Conservation (phyloP, 73 alveolate genomes). For the Tetrahymena thermophila region DNA sequence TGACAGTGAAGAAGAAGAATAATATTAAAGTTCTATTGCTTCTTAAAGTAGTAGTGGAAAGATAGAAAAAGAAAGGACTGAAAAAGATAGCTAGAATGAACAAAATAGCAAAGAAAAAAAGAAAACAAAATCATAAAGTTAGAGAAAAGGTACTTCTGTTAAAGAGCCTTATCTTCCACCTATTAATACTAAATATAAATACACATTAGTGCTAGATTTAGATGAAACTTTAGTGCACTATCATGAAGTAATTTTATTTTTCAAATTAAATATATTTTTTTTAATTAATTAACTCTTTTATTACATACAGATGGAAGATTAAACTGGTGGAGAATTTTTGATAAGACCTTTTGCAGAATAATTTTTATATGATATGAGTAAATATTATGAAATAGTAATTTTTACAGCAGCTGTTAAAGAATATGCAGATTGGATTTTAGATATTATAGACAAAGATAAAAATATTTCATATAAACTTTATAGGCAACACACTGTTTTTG, state of each 20-base stretch:
- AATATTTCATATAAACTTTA: constrained; percentile 72
- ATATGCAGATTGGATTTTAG: constrained; percentile 93
- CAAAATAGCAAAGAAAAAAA: neutral
- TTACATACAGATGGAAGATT: constrained; percentile 50
- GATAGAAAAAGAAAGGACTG: neutral
- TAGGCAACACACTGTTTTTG: constrained; percentile 85
- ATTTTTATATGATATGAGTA: constrained; percentile 85
- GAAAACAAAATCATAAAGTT: neutral
- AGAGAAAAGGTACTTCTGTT: neutral
- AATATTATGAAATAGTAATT: constrained; percentile 89
- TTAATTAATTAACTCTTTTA: neutral
- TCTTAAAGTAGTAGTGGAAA: neutral
- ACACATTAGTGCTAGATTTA: neutral
- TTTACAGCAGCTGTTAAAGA: constrained; percentile 96
- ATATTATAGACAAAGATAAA: constrained; percentile 68
- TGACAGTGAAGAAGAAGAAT: neutral
- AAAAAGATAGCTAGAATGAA: neutral
- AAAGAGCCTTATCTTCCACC: neutral
- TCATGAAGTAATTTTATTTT: neutral
- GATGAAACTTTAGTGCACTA: neutral
- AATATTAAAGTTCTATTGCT: neutral
- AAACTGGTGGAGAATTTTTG: constrained; percentile 81
- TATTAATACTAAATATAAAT: neutral
- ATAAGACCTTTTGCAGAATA: constrained; percentile 88
- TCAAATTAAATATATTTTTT: neutral